Evolutionary conservation across 176 grass and related monocot species (phyloP), one percentile per base, ranked within the genome.

Genomic region (Aegilops longissima): DNA sequence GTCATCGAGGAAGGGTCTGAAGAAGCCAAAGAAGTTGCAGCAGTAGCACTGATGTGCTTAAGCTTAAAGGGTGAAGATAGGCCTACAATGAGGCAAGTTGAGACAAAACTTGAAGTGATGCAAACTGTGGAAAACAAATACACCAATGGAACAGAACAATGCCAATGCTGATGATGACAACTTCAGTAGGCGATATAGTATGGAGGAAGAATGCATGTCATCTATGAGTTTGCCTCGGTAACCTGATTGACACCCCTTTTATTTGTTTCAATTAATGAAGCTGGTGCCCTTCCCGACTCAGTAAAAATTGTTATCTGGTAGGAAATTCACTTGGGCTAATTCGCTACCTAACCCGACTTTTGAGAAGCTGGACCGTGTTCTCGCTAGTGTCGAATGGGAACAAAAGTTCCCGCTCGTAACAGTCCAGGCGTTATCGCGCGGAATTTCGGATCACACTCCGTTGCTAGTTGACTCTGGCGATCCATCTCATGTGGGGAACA

Each of bases 71-170:
- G 71, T 29, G 71, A 74, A 47, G 12, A 74, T 74, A 74, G 40
- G 38, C 40, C 71, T 12, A 74, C 71, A 49, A 29, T 74, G 12
- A 74, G 71, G 71, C n/a, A 47, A 75, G 72, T 75, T 27, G 38
- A 74, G 71, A 86, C 40, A 68, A 86, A 39, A 80, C 84, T 80
- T 39, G 84, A 86, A 80, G 75, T 51, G 33, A n/a, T 80, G 76
- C 45, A 73, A 70, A 40, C 65, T 35, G 58, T 44, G 61, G 24
- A 29, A 70, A 14, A 69, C 23, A 42, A 42, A 70, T 17, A 79
- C 44, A 45, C 44, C 44, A 45, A 45, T 45, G 44, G 47, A 33
- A 77, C 42, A 56, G 45, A 52, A 76, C 31, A 68, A 76, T 54
- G 9, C 17, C 27, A 77, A 34, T 56, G 27, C 16, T 56, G 47